Evolutionary conservation across 306 rosid species (phyloP).

Genomic region (Boehmeria nivea): DNA sequence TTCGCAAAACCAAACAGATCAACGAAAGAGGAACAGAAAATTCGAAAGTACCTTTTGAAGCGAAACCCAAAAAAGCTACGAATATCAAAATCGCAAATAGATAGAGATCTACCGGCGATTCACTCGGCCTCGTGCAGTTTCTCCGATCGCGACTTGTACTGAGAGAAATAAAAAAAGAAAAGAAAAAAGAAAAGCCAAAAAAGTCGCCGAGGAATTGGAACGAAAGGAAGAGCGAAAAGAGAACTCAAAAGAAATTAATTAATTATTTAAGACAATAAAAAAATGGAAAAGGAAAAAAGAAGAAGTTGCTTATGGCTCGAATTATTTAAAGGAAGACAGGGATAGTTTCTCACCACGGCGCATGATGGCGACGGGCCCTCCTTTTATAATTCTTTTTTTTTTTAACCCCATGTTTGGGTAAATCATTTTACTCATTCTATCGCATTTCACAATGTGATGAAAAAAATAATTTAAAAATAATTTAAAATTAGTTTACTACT

Average conservation of each 20-base stretch:
- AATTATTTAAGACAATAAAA: neutral
- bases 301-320: conserved; percentile 26
- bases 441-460: no score
- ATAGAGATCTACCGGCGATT: conserved; percentile 30
- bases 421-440: no score
- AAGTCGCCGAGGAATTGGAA: conserved; percentile 39
- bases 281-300: conserved; percentile 4
- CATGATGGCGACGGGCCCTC: no score
- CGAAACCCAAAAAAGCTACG: no score
- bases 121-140: conserved; percentile 25
- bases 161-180: no score
- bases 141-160: conserved; percentile 31
- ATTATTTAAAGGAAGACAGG: conserved; percentile 49
- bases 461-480: no score
- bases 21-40: conserved; percentile 17
- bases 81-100: conserved; percentile 4
- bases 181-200: neutral
- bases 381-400: no score
- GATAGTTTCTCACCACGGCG: no score
- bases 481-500: no score
- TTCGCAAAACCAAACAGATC: conserved; percentile 30
- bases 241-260: conserved; percentile 2
- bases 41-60: conserved; percentile 22
- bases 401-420: no score
- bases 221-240: neutral